Evolutionary conservation across 495 filamentous ascomycete species (phyloP).

Genomic region (Cetradonia linearis): DNA sequence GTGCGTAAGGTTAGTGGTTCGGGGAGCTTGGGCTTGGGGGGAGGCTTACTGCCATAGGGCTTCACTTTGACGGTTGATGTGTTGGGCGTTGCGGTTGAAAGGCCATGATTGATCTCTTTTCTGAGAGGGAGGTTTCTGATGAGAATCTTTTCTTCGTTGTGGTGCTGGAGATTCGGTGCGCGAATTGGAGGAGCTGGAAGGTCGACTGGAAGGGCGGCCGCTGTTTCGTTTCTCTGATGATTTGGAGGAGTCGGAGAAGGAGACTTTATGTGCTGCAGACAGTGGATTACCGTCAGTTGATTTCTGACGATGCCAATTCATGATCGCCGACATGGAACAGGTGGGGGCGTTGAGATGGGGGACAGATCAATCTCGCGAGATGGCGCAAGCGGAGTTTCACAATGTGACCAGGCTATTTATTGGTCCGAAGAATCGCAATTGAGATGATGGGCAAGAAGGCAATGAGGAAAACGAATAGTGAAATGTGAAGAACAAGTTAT

Average conservation of each 20-base stretch:
- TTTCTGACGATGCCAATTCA: conserved; percentile 18
- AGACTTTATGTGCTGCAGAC: conserved; percentile 23
- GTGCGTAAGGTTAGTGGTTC: neutral
- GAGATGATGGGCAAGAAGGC: neutral
- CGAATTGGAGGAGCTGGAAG: conserved; percentile 22
- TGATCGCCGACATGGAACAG: conserved; percentile 2
- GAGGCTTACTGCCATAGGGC: conserved; percentile 24
- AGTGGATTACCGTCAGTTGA: conserved; percentile 20
- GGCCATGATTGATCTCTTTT: conserved; percentile 19
- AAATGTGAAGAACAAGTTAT: neutral
- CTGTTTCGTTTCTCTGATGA: conserved; percentile 22
- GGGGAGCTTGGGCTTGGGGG: neutral
- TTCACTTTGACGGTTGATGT: conserved; percentile 23
- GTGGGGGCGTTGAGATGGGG: neutral
- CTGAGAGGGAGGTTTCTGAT: conserved; percentile 13
- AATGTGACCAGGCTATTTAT: conserved; percentile 1
- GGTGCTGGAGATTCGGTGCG: conserved; percentile 18
- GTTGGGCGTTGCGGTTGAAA: conserved; percentile 21
- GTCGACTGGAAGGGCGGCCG: conserved; percentile 23
- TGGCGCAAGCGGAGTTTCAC: neutral
- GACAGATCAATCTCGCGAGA: neutral
- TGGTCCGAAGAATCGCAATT: neutral
- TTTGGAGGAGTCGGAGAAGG: conserved; percentile 26
- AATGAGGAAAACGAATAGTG: neutral
- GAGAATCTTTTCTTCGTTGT: conserved; percentile 15